Conservation (phyloP, 2,329 filamentous ascomycete species). For the Stagonosporopsis chrysanthemi region DNA sequence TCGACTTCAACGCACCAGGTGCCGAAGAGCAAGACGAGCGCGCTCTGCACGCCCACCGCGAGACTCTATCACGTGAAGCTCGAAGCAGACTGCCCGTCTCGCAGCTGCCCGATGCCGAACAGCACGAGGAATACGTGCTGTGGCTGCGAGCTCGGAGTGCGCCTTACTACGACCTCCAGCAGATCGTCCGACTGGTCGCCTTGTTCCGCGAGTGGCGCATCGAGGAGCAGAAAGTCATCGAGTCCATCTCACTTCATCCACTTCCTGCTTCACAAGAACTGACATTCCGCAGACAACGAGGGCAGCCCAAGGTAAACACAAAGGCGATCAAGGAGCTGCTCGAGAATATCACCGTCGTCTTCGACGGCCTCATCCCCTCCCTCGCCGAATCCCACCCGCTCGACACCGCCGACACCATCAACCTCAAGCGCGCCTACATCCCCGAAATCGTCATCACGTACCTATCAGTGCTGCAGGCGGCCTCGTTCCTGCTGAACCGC, state of each 20-base stretch:
- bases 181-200: conserved; percentile 52
- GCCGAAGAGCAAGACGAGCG: conserved; percentile 40
- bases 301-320: conserved; percentile 32
- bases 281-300: conserved; percentile 20
- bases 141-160: conserved; percentile 33
- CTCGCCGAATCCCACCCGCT: conserved; percentile 21
- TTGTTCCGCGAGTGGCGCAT: conserved; percentile 54
- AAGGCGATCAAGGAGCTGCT: conserved; percentile 50
- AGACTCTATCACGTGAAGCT: conserved; percentile 27
- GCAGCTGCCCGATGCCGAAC: conserved; percentile 28
- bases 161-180: conserved; percentile 54
- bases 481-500: conserved; percentile 75
- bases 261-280: neutral
- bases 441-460: conserved; percentile 88
- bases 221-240: conserved; percentile 51
- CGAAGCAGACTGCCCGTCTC: conserved; percentile 30
- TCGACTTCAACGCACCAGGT: conserved; percentile 41
- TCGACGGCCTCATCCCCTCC: conserved; percentile 45
- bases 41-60: conserved; percentile 29
- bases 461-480: conserved; percentile 79
- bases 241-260: conserved; percentile 1
- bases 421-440: conserved; percentile 78
- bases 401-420: conserved; percentile 63
- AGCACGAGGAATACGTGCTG: conserved; percentile 34
- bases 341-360: conserved; percentile 48